Percentiles rank a stretch among this genome's conserved stretches.
Conservation (phyloP, 495 filamentous ascomycete species). For the Talaromyces wortmannii region DNA sequence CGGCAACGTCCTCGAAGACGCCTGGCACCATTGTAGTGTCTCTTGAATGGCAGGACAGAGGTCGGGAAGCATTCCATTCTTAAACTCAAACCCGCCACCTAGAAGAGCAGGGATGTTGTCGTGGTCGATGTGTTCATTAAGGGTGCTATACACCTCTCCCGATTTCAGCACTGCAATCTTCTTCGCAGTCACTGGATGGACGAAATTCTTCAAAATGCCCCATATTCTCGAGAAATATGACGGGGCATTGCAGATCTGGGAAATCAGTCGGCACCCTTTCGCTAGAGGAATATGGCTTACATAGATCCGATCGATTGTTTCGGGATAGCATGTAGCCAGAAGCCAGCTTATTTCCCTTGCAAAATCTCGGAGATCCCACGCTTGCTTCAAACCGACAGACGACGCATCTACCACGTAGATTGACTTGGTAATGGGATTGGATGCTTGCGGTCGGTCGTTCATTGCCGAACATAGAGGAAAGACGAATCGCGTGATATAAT, state of each 20-base stretch:
- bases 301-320: slow-evolving; percentile 19
- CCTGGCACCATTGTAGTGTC: slow-evolving; percentile 4
- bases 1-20: slow-evolving; percentile 7
- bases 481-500: slow-evolving; percentile 19
- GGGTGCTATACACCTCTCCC: slow-evolving; percentile 8
- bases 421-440: slow-evolving; percentile 10
- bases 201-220: slow-evolving; percentile 16
- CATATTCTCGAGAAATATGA: slow-evolving; percentile 18
- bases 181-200: slow-evolving; percentile 19
- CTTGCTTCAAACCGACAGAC: slow-evolving; percentile 15
- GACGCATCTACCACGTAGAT: slow-evolving; percentile 20
- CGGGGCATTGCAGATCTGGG: slow-evolving; percentile 21
- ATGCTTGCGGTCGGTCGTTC: slow-evolving; percentile 5
- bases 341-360: slow-evolving; percentile 18
- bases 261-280: background rate
- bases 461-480: slow-evolving; percentile 24
- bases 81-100: slow-evolving; percentile 14
- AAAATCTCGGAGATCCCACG: slow-evolving; percentile 17
- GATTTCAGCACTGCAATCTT: slow-evolving; percentile 15
- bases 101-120: slow-evolving; percentile 15
- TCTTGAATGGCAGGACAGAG: slow-evolving; percentile 11
- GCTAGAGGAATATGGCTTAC: slow-evolving; percentile 8
- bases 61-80: slow-evolving; percentile 17
- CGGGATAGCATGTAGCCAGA: slow-evolving; percentile 23
- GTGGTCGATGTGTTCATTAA: slow-evolving; percentile 14